Evolutionary conservation across 768 basidiomycete species (phyloP).

Genomic region (Tephrocybe rancida): DNA sequence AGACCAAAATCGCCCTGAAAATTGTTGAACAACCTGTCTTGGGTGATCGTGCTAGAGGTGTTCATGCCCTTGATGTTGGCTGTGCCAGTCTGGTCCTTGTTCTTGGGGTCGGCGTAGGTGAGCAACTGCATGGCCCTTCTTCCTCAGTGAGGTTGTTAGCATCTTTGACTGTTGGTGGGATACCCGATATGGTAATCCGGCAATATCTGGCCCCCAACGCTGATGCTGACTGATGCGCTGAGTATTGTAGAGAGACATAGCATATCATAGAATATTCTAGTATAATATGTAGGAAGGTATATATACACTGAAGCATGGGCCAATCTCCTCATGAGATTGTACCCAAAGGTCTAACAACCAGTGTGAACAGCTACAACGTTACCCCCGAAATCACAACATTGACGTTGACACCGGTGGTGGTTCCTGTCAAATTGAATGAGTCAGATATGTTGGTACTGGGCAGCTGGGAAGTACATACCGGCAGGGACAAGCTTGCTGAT

Average conservation of each 20-base stretch:
- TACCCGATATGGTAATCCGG: too few species aligned
- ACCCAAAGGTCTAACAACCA: too few species aligned
- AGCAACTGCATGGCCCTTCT: slow-evolving; percentile 6
- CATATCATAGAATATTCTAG: too few species aligned
- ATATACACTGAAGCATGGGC: too few species aligned
- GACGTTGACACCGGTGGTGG: slow-evolving; percentile 4
- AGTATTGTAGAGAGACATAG: too few species aligned
- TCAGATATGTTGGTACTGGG: background rate
- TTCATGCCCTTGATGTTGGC: background rate
- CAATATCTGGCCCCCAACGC: too few species aligned
- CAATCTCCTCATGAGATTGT: too few species aligned
- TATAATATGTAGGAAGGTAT: too few species aligned
- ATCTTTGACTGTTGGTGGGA: too few species aligned
- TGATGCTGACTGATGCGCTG: too few species aligned
- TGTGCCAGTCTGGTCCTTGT: background rate
- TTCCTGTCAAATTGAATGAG: background rate
- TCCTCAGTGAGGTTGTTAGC: background rate
- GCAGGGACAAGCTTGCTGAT: slow-evolving; percentile 6
- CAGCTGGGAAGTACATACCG: background rate
- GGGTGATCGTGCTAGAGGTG: background rate
- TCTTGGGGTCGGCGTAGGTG: background rate
- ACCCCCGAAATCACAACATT: too few species aligned
- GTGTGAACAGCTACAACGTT: too few species aligned
- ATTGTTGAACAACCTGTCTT: slow-evolving; percentile 1
- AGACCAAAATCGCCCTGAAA: background rate